Evolutionary conservation across 2,329 filamentous ascomycete genomes (phyloP), one percentile per base, ranked within the genome.

Genomic region (Colletotrichum sp.): DNA sequence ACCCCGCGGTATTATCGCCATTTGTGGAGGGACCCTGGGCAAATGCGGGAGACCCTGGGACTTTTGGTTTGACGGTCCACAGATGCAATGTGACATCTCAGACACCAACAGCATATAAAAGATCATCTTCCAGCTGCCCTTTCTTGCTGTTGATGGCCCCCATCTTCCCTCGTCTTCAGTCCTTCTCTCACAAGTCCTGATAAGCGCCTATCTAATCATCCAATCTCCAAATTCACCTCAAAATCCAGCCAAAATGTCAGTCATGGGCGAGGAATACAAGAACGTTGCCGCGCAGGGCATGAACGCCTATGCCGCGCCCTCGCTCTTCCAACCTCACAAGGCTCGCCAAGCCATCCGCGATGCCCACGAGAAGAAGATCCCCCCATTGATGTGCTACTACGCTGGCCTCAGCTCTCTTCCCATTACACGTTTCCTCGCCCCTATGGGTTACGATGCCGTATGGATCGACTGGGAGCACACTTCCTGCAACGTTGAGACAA

Each of bases 391-490:
- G 59, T 84, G 84, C 18, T 86, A 85, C 80, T 89, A 87, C 76
- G 79, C 82, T 10, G 86, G 84, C 26, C 80, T 89, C 16, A 83
- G 84, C 71, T 84, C 83, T 12, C 72, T 87, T 1, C 84, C 85
- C 18, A 79, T 86, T 15, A 84, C 84, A 3, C 85, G 87, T 30
- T 81, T 86, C 65, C 78, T 86, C 18, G 86, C 88, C 5, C 85
- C 85, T 13, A 80, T 89, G 70, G 85, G 85, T 3, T 88, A 81
- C 68, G 88, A 89, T 76, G 75, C 82, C 10, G 82, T 87, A 1
- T 88, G 85, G 83, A 85, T 89, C 73, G 87, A 89, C 82, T 88
- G 87, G 87, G 88, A 89, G 79, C 87, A 89, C 80, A 83, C 82
- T 9, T 80, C 86, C 5, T 88, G 85, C 78, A 84, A 85, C 68